Conservation (phyloP, 768 basidiomycete genomes). For the Hypsizygus marmoreus region DNA sequence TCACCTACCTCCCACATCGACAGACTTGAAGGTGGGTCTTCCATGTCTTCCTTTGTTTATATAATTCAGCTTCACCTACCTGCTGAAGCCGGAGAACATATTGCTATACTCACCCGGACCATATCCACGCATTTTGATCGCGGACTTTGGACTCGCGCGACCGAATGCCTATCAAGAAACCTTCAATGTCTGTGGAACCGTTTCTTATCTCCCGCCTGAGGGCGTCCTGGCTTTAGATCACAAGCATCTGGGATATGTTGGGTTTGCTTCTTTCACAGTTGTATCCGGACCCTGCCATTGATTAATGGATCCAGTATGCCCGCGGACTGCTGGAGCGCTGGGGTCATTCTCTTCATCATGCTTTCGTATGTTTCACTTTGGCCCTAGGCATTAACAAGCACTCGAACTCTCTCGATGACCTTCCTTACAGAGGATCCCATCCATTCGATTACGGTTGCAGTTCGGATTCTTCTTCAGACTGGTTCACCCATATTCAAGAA, state of each 20-base stretch:
- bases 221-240: slow-evolving; percentile 79
- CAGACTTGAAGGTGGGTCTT: slow-evolving; percentile 22
- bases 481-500: slow-evolving; percentile 36
- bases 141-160: slow-evolving; percentile 86
- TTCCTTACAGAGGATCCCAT: slow-evolving; percentile 64
- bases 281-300: neutral
- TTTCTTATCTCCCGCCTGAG: slow-evolving; percentile 85
- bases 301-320: slow-evolving; percentile 58
- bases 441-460: slow-evolving; percentile 69
- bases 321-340: slow-evolving; percentile 90
- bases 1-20: neutral
- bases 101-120: slow-evolving; percentile 77
- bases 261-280: slow-evolving; percentile 29
- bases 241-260: slow-evolving; percentile 67
- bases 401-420: too few relatives aligned
- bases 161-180: slow-evolving; percentile 80
- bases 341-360: slow-evolving; percentile 82
- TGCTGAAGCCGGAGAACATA: slow-evolving; percentile 76
- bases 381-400: too few relatives aligned
- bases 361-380: slow-evolving; percentile 57
- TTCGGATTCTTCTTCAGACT: slow-evolving; percentile 34
- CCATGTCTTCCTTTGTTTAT: neutral
- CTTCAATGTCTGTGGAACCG: slow-evolving; percentile 84
- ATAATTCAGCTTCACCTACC: neutral
- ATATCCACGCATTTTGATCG: slow-evolving; percentile 82